A percentile compares a stretch with the other conserved stretches of the same genome.
Conservation (phyloP, 768 basidiomycete genomes). For the Albatrellus ellisii region DNA sequence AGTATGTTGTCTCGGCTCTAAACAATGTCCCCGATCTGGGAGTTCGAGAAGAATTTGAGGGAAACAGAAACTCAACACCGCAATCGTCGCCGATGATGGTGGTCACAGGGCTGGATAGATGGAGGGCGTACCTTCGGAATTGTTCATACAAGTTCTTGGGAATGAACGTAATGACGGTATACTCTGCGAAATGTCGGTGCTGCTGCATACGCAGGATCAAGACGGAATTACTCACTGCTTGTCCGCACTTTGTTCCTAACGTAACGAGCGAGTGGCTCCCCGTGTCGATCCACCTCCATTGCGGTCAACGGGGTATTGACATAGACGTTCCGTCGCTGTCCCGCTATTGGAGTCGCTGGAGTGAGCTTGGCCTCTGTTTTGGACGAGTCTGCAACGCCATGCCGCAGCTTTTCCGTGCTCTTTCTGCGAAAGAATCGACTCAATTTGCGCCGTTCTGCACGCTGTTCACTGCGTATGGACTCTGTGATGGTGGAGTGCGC, state of each 20-base stretch:
- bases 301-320: conserved; percentile 61
- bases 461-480: conserved; percentile 67
- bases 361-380: conserved; percentile 18
- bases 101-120: too few relatives aligned
- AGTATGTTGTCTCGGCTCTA: too few relatives aligned
- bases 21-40: too few relatives aligned
- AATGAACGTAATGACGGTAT: conserved; percentile 80
- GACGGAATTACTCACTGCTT: conserved; percentile 48
- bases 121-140: conserved; percentile 74
- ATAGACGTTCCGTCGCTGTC: conserved; percentile 61
- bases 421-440: conserved; percentile 38
- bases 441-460: conserved; percentile 45
- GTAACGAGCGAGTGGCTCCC: conserved; percentile 74
- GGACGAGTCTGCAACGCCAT: conserved; percentile 20
- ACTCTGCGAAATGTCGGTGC: conserved; percentile 38
- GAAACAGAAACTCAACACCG: too few relatives aligned
- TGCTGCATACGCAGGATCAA: background rate
- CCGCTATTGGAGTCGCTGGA: conserved; percentile 29
- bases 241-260: conserved; percentile 90
- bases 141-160: conserved; percentile 95
- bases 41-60: too few relatives aligned
- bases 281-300: conserved; percentile 50
- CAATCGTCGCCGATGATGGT: conserved; percentile 1
- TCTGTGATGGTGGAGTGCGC: conserved; percentile 86
- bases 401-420: conserved; percentile 32